Evolutionary conservation across 2,329 filamentous ascomycete species (phyloP).

Genomic region (Fusarium liriodendri): DNA sequence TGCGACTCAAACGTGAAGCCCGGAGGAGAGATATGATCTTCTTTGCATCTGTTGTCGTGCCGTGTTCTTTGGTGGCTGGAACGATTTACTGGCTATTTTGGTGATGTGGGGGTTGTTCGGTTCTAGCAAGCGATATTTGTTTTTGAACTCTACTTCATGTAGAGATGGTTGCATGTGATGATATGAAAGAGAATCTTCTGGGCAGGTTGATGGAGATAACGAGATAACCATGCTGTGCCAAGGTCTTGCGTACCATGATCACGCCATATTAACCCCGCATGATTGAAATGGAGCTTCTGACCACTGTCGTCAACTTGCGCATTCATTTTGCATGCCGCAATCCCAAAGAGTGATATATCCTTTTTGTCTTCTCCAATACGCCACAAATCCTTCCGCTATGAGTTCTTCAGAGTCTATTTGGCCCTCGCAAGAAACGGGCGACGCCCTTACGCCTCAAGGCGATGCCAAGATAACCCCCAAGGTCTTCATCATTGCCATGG

Average conservation of each 20-base stretch:
- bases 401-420: neutral
- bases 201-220: neutral
- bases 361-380: neutral
- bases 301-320: neutral
- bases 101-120: neutral
- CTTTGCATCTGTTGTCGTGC: neutral
- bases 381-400: neutral
- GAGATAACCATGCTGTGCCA: neutral
- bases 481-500: constrained; percentile 31
- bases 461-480: constrained; percentile 11
- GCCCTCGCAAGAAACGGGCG: neutral
- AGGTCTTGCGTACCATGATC: neutral
- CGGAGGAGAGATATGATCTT: neutral
- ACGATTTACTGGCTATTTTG: neutral
- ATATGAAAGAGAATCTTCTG: neutral
- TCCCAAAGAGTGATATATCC: neutral
- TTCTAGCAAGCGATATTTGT: neutral
- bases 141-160: neutral
- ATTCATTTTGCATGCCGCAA: neutral
- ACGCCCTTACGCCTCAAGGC: neutral
- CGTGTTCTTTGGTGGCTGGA: neutral
- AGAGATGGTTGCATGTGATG: neutral
- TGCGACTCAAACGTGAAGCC: neutral
- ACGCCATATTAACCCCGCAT: constrained; percentile 30
- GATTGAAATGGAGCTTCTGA: neutral